Evolutionary conservation across 495 filamentous ascomycete species (phyloP).

Genomic region (Melanomma pulvis-pyrius): DNA sequence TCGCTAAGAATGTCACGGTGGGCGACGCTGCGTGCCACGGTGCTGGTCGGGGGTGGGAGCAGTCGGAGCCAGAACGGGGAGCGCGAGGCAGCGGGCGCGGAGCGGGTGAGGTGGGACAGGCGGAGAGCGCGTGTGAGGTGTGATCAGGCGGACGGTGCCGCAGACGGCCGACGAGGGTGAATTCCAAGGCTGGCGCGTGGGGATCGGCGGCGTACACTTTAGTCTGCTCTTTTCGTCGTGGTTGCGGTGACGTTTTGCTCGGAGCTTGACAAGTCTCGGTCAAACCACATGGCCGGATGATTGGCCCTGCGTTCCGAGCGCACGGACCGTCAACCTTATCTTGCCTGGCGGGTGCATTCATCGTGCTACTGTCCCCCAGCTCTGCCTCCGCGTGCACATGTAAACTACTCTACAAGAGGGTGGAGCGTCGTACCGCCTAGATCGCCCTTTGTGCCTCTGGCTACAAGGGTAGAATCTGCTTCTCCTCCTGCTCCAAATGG

Average conservation of each 20-base stretch:
- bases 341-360: no score
- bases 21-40: conserved; percentile 2
- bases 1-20: background rate
- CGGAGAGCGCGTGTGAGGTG: background rate
- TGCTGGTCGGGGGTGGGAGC: background rate
- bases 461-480: no score
- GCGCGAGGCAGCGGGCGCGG: background rate
- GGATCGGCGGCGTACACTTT: background rate
- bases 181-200: background rate
- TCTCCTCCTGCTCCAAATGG: no score
- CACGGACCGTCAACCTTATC: no score
- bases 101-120: background rate
- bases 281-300: no score
- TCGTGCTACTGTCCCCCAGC: no score
- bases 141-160: conserved; percentile 3
- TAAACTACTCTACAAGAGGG: no score
- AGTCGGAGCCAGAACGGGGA: background rate
- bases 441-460: no score
- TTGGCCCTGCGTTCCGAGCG: no score
- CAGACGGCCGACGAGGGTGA: background rate
- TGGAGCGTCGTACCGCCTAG: no score
- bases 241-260: background rate
- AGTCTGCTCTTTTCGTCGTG: background rate
- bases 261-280: background rate
- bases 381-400: no score